phyloP scores from a whole-genome alignment of 2,329 filamentous ascomycete species.

The Aspergillus neoniger region DNA sequence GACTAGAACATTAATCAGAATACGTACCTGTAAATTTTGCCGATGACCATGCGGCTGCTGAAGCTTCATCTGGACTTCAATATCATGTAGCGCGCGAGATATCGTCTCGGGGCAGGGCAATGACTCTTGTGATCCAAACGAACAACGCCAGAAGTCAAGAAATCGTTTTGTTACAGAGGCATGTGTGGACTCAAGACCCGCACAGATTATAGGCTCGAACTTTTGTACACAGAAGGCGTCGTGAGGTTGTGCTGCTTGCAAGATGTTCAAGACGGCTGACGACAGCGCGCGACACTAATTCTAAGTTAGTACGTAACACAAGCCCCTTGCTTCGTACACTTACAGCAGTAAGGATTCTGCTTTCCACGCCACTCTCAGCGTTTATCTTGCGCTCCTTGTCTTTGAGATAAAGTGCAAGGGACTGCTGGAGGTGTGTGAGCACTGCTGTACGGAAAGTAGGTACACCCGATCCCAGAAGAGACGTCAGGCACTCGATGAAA shows the following conservation, averaged over 20 bases:
- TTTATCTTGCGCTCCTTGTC: constrained; percentile 34
- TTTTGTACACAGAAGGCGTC: constrained; percentile 49
- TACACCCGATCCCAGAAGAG: constrained; percentile 56
- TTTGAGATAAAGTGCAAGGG: constrained; percentile 38
- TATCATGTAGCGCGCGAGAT: constrained; percentile 61
- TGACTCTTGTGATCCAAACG: constrained; percentile 62
- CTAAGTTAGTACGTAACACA: constrained; percentile 22
- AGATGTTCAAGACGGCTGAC: constrained; percentile 32
- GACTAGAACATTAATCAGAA: not conserved
- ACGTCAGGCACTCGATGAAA: constrained; percentile 58
- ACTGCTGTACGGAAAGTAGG: constrained; percentile 56
- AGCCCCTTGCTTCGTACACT: constrained; percentile 22
- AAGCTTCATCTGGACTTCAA: constrained; percentile 59
- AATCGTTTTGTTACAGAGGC: constrained; percentile 54
- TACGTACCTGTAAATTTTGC: constrained; percentile 16
- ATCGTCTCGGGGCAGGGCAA: constrained; percentile 68
- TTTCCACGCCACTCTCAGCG: constrained; percentile 30
- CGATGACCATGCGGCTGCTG: constrained; percentile 52
- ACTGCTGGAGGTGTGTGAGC: constrained; percentile 60
- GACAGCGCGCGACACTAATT: constrained; percentile 37
- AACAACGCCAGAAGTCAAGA: constrained; percentile 67
- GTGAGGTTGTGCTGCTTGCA: constrained; percentile 32
- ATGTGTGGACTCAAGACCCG: constrained; percentile 57
- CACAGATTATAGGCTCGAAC: constrained; percentile 53
- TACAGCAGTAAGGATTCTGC: constrained; percentile 38